Percentiles rank a stretch among this genome's conserved stretches.
phyloP scores from a whole-genome alignment of 352 stramenopile species.

The Phytophthora cryptogea region DNA sequence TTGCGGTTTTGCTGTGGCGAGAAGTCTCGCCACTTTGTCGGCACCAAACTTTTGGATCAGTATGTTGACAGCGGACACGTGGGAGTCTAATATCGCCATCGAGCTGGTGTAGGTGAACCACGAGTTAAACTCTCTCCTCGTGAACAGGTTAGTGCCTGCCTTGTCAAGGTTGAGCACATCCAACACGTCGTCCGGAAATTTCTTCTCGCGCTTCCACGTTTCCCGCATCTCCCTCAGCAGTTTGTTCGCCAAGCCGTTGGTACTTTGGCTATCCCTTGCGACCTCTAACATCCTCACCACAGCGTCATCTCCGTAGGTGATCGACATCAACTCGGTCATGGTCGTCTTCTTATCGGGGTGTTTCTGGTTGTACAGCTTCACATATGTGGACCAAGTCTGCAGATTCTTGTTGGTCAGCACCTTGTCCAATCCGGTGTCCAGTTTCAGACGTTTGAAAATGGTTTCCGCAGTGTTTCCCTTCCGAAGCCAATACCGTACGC shows the following conservation, averaged over 20 bases:
- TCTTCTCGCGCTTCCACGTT: not conserved
- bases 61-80: not conserved
- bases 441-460: not conserved
- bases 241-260: not conserved
- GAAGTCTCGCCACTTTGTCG: not conserved
- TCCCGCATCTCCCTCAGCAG: not conserved
- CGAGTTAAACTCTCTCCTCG: not conserved
- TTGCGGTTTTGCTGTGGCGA: not conserved
- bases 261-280: not conserved
- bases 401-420: not conserved
- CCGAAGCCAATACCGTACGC: not conserved
- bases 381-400: not conserved
- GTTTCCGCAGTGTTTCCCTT: not conserved
- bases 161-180: not conserved
- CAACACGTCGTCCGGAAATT: not conserved
- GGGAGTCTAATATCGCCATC: not conserved
- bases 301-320: not conserved
- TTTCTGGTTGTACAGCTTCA: slow-evolving; percentile 1
- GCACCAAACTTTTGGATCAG: not conserved
- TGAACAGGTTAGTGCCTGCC: not conserved
- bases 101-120: not conserved
- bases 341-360: not conserved
- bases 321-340: not conserved
- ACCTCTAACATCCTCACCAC: slow-evolving; percentile 1
- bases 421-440: slow-evolving; percentile 1